A percentile compares a stretch with the other conserved stretches of the same genome.
Conservation (phyloP, 352 stramenopile species). For the Pythium dissimile region DNA sequence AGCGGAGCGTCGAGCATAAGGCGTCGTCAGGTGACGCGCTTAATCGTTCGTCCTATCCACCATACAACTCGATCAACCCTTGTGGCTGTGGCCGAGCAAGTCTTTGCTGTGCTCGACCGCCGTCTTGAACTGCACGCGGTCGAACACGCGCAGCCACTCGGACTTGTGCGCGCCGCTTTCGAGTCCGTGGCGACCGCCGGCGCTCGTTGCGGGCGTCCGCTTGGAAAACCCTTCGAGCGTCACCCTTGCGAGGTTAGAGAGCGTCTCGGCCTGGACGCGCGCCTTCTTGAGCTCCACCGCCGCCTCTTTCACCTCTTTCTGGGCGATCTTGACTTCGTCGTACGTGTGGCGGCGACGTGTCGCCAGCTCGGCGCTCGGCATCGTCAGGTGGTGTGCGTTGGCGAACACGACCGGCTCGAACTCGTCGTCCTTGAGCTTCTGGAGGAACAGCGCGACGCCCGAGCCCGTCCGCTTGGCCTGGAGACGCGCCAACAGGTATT, state of each 20-base stretch:
- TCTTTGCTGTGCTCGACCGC: constrained; percentile 67
- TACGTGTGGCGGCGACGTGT: constrained; percentile 75
- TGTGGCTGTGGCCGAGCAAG: constrained; percentile 20
- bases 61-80: constrained; percentile 2
- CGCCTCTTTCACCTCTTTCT: constrained; percentile 67
- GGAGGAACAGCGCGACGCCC: constrained; percentile 53
- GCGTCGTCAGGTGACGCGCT: too few relatives aligned
- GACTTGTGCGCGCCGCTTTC: constrained; percentile 19
- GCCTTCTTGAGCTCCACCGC: constrained; percentile 72
- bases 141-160: constrained; percentile 63
- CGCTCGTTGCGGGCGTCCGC: neutral
- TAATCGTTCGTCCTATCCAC: too few relatives aligned
- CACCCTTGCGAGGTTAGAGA: constrained; percentile 69
- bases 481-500: constrained; percentile 72
- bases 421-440: constrained; percentile 69
- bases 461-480: constrained; percentile 45
- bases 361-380: constrained; percentile 38
- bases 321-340: constrained; percentile 71
- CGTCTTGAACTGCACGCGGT: constrained; percentile 61
- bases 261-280: constrained; percentile 61
- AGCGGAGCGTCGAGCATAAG: too few relatives aligned
- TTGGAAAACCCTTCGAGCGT: constrained; percentile 62
- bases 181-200: neutral
- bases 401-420: constrained; percentile 46
- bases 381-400: constrained; percentile 19